Percentiles rank a stretch among this genome's conserved stretches.
Conservation (phyloP, 2,329 filamentous ascomycete species). For the Alternaria dauci region DNA sequence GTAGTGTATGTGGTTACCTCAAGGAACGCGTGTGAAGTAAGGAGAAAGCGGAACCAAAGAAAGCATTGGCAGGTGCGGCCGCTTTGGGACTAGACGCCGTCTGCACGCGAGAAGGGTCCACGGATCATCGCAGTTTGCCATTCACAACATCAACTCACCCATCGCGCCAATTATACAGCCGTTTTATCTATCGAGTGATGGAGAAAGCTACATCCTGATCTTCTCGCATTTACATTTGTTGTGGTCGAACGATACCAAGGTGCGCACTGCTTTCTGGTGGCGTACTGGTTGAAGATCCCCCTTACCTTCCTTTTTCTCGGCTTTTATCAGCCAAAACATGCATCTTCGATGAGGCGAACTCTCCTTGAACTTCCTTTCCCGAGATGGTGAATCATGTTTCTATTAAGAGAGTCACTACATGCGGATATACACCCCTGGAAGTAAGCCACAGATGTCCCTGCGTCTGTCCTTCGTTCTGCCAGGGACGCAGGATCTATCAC, state of each 20-base stretch:
- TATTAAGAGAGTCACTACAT: slow-evolving; percentile 8
- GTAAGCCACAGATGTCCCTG: slow-evolving; percentile 11
- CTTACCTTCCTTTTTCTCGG: slow-evolving; percentile 14
- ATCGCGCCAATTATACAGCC: neutral
- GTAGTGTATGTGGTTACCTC: slow-evolving; percentile 4
- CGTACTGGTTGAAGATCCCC: slow-evolving; percentile 1
- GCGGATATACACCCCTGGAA: slow-evolving; percentile 5
- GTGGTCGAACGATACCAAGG: neutral
- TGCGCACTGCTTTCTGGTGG: neutral
- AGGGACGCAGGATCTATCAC: slow-evolving; percentile 3
- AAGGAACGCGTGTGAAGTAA: neutral
- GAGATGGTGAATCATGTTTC: slow-evolving; percentile 7
- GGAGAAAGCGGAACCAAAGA: slow-evolving; percentile 1
- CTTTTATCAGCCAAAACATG: slow-evolving; percentile 7
- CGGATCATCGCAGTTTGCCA: neutral
- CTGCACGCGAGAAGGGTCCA: neutral
- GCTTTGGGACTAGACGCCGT: neutral
- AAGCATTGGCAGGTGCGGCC: slow-evolving; percentile 1
- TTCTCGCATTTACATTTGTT: neutral
- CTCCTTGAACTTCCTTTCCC: slow-evolving; percentile 4
- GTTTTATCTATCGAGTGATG: neutral
- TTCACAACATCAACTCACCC: slow-evolving; percentile 5
- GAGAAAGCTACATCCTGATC: neutral
- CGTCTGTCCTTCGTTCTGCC: slow-evolving; percentile 11
- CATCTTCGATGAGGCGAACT: slow-evolving; percentile 5